Base-by-base conservation (phyloP, 345 rosid genomes). In the Gossypioides kirkii region DNA sequence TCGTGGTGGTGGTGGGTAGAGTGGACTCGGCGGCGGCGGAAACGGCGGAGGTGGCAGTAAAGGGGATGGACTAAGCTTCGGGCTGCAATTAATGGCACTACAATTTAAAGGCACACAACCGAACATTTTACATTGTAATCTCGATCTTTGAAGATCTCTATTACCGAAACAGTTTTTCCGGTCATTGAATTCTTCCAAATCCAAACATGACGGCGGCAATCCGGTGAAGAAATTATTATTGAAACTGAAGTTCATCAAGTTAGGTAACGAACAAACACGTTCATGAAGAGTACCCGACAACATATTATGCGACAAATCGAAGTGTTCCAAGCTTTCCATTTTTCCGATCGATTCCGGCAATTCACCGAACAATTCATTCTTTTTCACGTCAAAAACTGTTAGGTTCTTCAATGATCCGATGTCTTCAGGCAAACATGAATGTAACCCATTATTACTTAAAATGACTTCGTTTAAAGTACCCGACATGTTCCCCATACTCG, bases 381-480 rank as follows among this genome's bases (percentile, higher is more conserved):
- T 76, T 73, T 91, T 90, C 61, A 80, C 56, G 61, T 94, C 92
- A 60, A 94, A 85, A 53, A 91, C 89, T 12, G 92, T 84, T 42
- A 88, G 76, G 25, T 88, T 83, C 74, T 85, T 73, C 13, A 91
- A 85, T 81, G 77, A 59, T 0, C 86, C 87, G 38, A 94, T 78
- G 72, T 87, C 88, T 32, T 75, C 69, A 0, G 96, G 98, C 73
- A 90, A 69, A 77, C 98, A 91, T 0, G 94, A 88, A 3, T 65
- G 84, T 70, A 91, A 77, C 61, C 85, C 86, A 50, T 85, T 92
- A 56, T 91, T 87, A 74, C 20, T 80, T 16, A 94, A 43, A 49
- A 90, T 80, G 61, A 87, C 64, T 82, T 90, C 96, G 16, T 86
- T 82, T 7, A 94, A 62, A 5, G 97, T 91, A 46, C 72, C 78